Percentiles rank a stretch among this genome's conserved stretches.
Conservation (phyloP, 164 flowering plant genomes). For the Saururus chinensis region DNA sequence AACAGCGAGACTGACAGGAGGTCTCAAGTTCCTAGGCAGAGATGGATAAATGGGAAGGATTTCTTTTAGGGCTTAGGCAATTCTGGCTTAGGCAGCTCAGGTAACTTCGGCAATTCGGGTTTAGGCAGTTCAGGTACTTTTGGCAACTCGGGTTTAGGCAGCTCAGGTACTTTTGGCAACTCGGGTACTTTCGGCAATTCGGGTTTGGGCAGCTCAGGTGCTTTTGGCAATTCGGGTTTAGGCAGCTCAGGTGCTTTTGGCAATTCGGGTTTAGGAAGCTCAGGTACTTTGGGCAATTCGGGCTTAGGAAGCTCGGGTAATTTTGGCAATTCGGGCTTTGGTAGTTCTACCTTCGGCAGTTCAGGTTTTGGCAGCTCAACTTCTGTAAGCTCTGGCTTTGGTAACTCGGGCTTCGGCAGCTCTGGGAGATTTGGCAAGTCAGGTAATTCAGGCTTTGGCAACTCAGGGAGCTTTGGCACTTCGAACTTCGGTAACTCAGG, state of each 20-base stretch:
- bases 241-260: neutral
- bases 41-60: too few relatives aligned
- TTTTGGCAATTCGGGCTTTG: neutral
- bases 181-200: neutral
- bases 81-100: neutral
- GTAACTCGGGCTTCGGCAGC: neutral
- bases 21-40: too few relatives aligned
- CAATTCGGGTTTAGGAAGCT: neutral
- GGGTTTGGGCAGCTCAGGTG: neutral
- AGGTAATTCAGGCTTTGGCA: neutral
- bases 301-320: neutral
- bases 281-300: conserved; percentile 2
- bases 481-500: neutral
- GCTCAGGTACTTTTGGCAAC: neutral
- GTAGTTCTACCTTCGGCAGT: neutral
- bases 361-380: neutral
- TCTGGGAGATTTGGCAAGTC: neutral
- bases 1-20: too few relatives aligned
- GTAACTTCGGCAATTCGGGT: neutral
- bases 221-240: neutral
- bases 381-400: neutral
- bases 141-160: neutral
- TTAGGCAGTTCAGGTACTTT: neutral
- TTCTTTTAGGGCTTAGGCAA: neutral
- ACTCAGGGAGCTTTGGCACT: neutral